Evolutionary conservation across 805 yeast species (phyloP).

Genomic region (Candida palmyrensis): DNA sequence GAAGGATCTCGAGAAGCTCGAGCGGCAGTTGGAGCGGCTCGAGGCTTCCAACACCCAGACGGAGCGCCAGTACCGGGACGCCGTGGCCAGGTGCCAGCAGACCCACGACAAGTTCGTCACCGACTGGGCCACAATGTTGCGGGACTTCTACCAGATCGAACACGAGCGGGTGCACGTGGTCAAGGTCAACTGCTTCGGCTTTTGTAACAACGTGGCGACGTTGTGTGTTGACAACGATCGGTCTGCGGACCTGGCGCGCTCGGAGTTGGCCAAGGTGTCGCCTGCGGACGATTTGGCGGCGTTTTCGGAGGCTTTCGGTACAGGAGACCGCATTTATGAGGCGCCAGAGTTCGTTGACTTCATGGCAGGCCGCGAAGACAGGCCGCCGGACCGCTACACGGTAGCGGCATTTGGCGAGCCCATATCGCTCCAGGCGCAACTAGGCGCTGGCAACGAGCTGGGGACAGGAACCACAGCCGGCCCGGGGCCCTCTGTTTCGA

Average conservation of each 20-base stretch:
- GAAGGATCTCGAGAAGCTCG: slow-evolving; percentile 59
- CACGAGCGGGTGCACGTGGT: slow-evolving; percentile 65
- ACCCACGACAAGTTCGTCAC: slow-evolving; percentile 58
- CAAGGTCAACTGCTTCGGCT: slow-evolving; percentile 73
- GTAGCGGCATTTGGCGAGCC: slow-evolving; percentile 24
- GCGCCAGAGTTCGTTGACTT: slow-evolving; percentile 65
- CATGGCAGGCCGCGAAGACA: slow-evolving; percentile 31
- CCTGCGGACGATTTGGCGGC: slow-evolving; percentile 52
- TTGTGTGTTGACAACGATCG: slow-evolving; percentile 77
- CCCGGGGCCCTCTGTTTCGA: too few relatives aligned
- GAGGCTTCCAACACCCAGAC: slow-evolving; percentile 34
- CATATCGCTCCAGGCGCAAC: too few relatives aligned
- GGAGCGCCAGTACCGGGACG: slow-evolving; percentile 54
- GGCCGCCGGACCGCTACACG: slow-evolving; percentile 12
- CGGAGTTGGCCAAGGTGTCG: slow-evolving; percentile 63
- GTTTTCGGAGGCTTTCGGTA: slow-evolving; percentile 52
- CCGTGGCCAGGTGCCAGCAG: slow-evolving; percentile 49
- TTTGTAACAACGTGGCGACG: slow-evolving; percentile 67
- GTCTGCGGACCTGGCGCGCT: slow-evolving; percentile 66
- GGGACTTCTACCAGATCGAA: slow-evolving; percentile 62
- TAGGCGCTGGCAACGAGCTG: too few relatives aligned
- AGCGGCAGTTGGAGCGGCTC: slow-evolving; percentile 49
- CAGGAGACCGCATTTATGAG: slow-evolving; percentile 57
- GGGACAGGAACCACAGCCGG: not conserved
- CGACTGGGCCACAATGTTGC: slow-evolving; percentile 67